Evolutionary conservation across 2,329 filamentous ascomycete species (phyloP).

Genomic region (Aspergillus tanneri): DNA sequence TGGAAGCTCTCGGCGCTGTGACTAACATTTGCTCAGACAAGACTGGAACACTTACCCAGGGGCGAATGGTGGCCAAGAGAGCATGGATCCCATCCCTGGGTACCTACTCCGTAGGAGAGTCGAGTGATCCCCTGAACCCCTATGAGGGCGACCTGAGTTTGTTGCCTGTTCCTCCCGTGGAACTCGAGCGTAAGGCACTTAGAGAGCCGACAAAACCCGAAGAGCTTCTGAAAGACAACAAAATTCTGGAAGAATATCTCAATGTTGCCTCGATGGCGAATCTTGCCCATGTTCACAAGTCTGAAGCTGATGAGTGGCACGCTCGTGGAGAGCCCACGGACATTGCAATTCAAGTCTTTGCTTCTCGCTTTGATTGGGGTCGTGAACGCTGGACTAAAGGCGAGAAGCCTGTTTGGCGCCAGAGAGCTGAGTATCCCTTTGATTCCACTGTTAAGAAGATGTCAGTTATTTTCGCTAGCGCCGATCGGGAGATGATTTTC

Average conservation of each 20-base stretch:
- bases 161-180: slow-evolving; percentile 31
- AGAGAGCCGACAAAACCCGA: slow-evolving; percentile 27
- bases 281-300: slow-evolving; percentile 60
- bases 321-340: slow-evolving; percentile 69
- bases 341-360: slow-evolving; percentile 73
- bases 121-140: slow-evolving; percentile 58
- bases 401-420: slow-evolving; percentile 53
- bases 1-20: slow-evolving; percentile 63
- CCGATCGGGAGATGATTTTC: slow-evolving; percentile 36
- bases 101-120: slow-evolving; percentile 58
- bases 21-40: slow-evolving; percentile 60
- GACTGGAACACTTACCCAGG: slow-evolving; percentile 62
- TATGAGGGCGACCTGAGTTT: slow-evolving; percentile 51
- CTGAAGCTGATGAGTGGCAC: slow-evolving; percentile 57
- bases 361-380: slow-evolving; percentile 66
- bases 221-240: slow-evolving; percentile 48
- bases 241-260: slow-evolving; percentile 56
- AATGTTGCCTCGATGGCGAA: slow-evolving; percentile 66
- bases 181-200: slow-evolving; percentile 29
- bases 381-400: slow-evolving; percentile 53
- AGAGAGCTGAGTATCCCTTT: slow-evolving; percentile 69
- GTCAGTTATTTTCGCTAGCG: slow-evolving; percentile 63
- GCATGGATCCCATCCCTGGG: slow-evolving; percentile 60
- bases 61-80: slow-evolving; percentile 63
- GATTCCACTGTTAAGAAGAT: slow-evolving; percentile 75